phyloP scores from a whole-genome alignment of 768 basidiomycete genomes.

The Lyophyllum decastes region DNA sequence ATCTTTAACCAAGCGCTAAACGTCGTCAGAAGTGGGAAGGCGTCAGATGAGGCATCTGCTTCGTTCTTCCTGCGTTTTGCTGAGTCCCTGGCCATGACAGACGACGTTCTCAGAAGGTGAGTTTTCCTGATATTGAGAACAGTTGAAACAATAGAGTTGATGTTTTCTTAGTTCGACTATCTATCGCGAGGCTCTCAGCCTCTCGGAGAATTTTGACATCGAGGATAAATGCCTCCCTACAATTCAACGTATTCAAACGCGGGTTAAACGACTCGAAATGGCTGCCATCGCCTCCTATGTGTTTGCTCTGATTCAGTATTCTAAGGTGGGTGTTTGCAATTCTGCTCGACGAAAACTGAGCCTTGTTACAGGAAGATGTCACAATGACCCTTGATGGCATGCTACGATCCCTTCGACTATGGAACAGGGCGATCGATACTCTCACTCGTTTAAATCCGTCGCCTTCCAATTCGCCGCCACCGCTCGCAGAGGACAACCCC shows the following conservation, averaged over 20 bases:
- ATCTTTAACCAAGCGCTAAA: constrained; percentile 64
- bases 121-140: neutral
- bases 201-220: constrained; percentile 34
- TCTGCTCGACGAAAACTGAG: constrained; percentile 1
- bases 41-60: constrained; percentile 53
- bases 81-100: constrained; percentile 60
- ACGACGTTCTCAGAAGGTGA: constrained; percentile 64
- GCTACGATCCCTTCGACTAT: constrained; percentile 73
- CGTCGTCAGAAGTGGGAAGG: constrained; percentile 40
- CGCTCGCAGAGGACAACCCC: constrained; percentile 50
- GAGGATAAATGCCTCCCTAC: constrained; percentile 52
- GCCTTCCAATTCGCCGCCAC: constrained; percentile 17
- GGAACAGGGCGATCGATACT: constrained; percentile 77
- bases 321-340: constrained; percentile 46
- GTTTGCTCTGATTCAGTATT: constrained; percentile 67
- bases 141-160: neutral
- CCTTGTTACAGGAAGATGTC: constrained; percentile 55
- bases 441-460: constrained; percentile 58
- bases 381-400: constrained; percentile 55
- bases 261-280: constrained; percentile 62
- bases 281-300: constrained; percentile 73
- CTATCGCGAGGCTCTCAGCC: constrained; percentile 55
- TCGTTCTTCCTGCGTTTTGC: constrained; percentile 67
- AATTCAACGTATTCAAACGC: constrained; percentile 8
- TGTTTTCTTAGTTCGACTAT: constrained; percentile 38